A percentile compares a stretch with the other conserved stretches of the same genome.
phyloP scores from a whole-genome alignment of 192 early-diverging fungal genomes.

The Podila epigama region DNA sequence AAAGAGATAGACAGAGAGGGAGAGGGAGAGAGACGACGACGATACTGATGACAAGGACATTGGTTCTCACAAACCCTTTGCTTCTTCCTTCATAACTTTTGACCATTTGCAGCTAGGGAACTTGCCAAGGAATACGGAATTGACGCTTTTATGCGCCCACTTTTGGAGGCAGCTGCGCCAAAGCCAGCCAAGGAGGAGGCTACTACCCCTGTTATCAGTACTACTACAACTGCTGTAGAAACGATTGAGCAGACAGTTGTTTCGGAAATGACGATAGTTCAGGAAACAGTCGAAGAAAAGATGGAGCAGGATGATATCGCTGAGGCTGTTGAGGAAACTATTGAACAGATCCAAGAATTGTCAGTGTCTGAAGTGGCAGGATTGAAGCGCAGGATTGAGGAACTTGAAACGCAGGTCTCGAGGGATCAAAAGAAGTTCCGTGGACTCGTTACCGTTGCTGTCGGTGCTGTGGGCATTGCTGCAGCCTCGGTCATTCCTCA shows the following conservation, averaged over 20 bases:
- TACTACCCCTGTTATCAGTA: no score
- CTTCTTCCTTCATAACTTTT: neutral
- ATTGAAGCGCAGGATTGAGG: conserved; percentile 46
- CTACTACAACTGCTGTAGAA: conserved; percentile 16
- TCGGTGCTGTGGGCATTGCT: conserved; percentile 18
- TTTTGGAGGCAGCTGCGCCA: conserved; percentile 9
- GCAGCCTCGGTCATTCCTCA: conserved; percentile 46
- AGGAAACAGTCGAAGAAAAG: neutral
- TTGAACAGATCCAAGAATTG: conserved; percentile 22
- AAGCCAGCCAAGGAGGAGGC: conserved; percentile 16
- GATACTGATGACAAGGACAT: neutral
- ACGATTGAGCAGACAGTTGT: conserved; percentile 12
- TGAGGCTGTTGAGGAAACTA: conserved; percentile 8
- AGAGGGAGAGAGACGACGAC: neutral
- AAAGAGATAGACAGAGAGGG: neutral
- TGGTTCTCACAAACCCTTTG: neutral
- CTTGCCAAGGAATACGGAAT: conserved; percentile 40
- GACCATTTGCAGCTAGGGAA: conserved; percentile 22
- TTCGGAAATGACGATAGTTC: neutral
- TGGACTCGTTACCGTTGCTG: conserved; percentile 36
- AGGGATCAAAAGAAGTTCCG: conserved; percentile 43
- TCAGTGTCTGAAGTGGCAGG: conserved; percentile 17
- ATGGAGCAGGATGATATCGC: neutral
- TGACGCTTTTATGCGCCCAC: conserved; percentile 41
- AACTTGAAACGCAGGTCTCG: conserved; percentile 37